Evolutionary conservation across 768 basidiomycete genomes (phyloP), one percentile per base, ranked within the genome.

Genomic region (Megacollybia marginata): DNA sequence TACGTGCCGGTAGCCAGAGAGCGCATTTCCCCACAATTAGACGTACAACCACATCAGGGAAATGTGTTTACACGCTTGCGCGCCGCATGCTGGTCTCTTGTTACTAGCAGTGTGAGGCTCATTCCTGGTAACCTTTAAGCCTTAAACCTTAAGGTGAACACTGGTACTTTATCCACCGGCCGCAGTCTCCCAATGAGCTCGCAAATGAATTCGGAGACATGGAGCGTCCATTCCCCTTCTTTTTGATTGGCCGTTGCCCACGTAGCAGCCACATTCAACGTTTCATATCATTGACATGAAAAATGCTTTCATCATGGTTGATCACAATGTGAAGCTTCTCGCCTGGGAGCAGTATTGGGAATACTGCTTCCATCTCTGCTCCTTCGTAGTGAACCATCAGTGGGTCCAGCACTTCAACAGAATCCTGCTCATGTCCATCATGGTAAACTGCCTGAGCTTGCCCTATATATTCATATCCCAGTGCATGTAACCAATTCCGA

Each of bases 251-350:
- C n/a, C n/a, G n/a, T n/a, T n/a, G n/a, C n/a, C 52, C 55, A 8
- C 54, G 52, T 5, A 15, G 42, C 42, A 55, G 48, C 59, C 59
- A 60, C 16, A 50, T 47, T 32, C 42, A 42, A 28, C 45, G 45
- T n/a, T 43, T 33, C n/a, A n/a, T n/a, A n/a, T n/a, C n/a, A n/a
- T n/a, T n/a, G n/a, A n/a, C n/a, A n/a, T n/a, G n/a, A n/a, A 33
- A 44, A 48, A 54, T 53, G 5, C 36, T 44, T 43, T 62, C 57
- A 46, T 64, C 56, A 47, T 64, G 62, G 36, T 51, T 45, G 15
- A 63, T 32, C 9, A 51, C 44, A 7, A 54, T 42, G 34, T 55
- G 57, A 2, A 53, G 40, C 42, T 51, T 51, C 28, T 58, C 50
- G 9, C 53, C 57, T 2, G 48, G 46, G 16, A 42, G 23, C 2